These are phyloP conservation scores for Glebionis coronaria DNA, from an alignment of 129 eudicot genomes.

Conservation along the genomic window DNA sequence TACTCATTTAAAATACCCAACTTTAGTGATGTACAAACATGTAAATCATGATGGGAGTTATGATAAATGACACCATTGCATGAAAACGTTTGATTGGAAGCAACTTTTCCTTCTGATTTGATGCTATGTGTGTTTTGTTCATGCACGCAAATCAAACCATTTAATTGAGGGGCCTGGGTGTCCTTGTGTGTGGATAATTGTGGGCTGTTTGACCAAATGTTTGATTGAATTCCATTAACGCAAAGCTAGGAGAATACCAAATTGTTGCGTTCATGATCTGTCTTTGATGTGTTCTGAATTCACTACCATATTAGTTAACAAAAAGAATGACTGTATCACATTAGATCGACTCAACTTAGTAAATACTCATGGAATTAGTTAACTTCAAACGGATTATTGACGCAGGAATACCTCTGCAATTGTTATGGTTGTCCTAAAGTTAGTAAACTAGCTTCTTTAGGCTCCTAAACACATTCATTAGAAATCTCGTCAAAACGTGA, in stretches of 20 bases:
- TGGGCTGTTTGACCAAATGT: slow-evolving; percentile 16
- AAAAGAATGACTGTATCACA: too few species aligned
- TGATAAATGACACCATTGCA: slow-evolving; percentile 2
- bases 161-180: background rate
- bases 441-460: too few species aligned
- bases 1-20: too few species aligned
- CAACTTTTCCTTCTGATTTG: slow-evolving; percentile 9
- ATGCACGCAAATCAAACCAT: slow-evolving; percentile 8
- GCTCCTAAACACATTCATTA: too few species aligned
- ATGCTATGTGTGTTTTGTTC: slow-evolving; percentile 11
- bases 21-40: too few species aligned
- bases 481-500: too few species aligned
- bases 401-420: background rate
- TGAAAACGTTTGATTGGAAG: background rate
- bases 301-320: too few species aligned
- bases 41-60: slow-evolving; percentile 1
- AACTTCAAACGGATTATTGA: background rate
- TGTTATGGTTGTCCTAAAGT: background rate
- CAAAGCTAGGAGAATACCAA: background rate
- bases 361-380: too few species aligned
- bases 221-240: background rate
- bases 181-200: background rate
- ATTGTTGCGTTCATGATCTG: background rate
- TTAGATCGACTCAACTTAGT: too few species aligned
- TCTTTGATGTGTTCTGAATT: too few species aligned